Evolutionary conservation across 2,329 filamentous ascomycete genomes (phyloP), one percentile per base, ranked within the genome.

Genomic region (Fusarium beomiforme): DNA sequence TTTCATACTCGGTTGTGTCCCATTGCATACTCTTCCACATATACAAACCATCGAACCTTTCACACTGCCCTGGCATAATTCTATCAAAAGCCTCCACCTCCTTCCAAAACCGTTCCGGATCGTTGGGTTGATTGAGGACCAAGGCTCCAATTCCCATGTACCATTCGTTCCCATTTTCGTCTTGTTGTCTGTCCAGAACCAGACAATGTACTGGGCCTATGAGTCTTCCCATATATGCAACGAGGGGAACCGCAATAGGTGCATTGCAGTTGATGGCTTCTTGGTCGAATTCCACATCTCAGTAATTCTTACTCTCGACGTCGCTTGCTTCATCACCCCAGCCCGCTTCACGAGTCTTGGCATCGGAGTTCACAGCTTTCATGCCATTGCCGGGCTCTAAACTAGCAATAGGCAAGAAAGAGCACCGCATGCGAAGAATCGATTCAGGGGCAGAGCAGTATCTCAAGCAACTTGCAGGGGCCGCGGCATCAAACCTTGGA

Each of bases 251-350:
- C 14, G 63, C 47, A 21, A 49, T 54, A 11, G 66, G 44, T 1
- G 34, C 26, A 7, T 49, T 17, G 4, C 53, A 65, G 16, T 57
- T 16, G 13, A 26, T n/a, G 6, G 68, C 62, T 17, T 70, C 58
- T 56, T 67, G 31, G 7, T 39, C 21, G 31, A 63, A 71, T 1
- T 34, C 16, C 3, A 59, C 50, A n/a, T 71, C 68, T 57, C 57
- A 71, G 47, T 67, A 67, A 26, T 57, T 67, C 14, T 29, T 63
- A 2, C 53, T 70, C 2, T 24, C 26, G 1, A 67, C 14, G 0
- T 23, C 17, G 3, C 42, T 47, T 1, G 16, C 26, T 51, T 36
- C 12, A 16, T 17, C 17, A 12, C 9, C 5, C 6, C 6, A 21
- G 3, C 33, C 34, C 2, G 13, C 14, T 2, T 31, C 21, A 6